Percentiles rank a stretch among this genome's conserved stretches.
These are phyloP conservation scores for Trichophaea hybrida DNA, from an alignment of 2,329 filamentous ascomycete species.

Conservation along the genomic window DNA sequence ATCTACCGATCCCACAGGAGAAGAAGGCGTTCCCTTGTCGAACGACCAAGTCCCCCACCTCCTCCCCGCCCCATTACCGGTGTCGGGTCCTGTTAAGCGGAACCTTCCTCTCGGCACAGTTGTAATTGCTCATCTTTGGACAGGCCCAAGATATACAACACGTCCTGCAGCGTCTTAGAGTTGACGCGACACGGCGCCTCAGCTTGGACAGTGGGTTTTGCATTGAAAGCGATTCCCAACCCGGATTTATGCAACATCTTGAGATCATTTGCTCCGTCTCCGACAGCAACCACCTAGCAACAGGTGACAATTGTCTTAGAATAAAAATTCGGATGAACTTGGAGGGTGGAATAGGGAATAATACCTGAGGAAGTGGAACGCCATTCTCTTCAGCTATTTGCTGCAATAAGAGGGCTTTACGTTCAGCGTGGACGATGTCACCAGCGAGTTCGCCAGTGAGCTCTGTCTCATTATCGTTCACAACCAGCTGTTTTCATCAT, in stretches of 20 bases:
- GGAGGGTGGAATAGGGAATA: neutral
- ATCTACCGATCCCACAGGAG: too few relatives aligned
- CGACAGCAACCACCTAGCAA: constrained; percentile 48
- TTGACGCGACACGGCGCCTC: constrained; percentile 61
- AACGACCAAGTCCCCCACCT: too few relatives aligned
- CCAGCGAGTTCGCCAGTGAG: constrained; percentile 61
- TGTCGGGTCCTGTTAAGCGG: too few relatives aligned
- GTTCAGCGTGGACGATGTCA: constrained; percentile 59
- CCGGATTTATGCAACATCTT: constrained; percentile 65
- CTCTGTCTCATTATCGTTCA: constrained; percentile 40
- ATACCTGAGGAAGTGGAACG: constrained; percentile 45
- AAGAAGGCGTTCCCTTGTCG: too few relatives aligned
- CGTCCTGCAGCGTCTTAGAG: constrained; percentile 51
- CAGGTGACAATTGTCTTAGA: constrained; percentile 1
- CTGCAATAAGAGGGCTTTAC: constrained; percentile 56
- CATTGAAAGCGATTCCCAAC: constrained; percentile 68
- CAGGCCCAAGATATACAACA: constrained; percentile 62
- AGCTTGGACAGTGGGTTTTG: constrained; percentile 68
- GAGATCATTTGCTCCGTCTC: constrained; percentile 71
- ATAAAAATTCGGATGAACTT: neutral
- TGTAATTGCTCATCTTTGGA: constrained; percentile 42
- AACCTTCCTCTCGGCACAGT: neutral
- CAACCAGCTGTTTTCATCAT: constrained; percentile 35
- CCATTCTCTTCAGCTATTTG: constrained; percentile 56
- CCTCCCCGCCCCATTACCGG: too few relatives aligned